phyloP scores from a whole-genome alignment of 306 rosid species.

The Hippophae tibetana region DNA sequence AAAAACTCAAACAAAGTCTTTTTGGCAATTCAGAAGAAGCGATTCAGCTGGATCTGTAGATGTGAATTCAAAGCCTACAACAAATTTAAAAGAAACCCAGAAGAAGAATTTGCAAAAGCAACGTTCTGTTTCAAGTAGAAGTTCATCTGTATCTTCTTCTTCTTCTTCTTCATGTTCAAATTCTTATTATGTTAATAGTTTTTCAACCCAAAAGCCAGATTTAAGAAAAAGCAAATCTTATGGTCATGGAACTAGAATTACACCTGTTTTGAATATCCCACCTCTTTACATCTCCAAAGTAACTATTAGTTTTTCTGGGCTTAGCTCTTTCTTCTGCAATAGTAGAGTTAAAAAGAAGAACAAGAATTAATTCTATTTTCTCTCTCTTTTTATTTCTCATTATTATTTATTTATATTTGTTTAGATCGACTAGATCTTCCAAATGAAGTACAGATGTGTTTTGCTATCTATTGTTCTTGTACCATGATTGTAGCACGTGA shows the following conservation, averaged over 20 bases:
- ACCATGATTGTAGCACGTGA: too few species aligned
- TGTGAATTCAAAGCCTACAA: conserved; percentile 29
- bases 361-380: conserved; percentile 21
- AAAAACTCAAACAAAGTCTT: conserved; percentile 36
- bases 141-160: too few species aligned
- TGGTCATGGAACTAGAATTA: conserved; percentile 59
- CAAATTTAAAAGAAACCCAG: conserved; percentile 25
- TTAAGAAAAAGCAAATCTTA: conserved; percentile 41
- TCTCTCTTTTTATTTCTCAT: not conserved
- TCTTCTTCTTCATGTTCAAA: too few species aligned
- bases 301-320: conserved; percentile 66
- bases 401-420: too few species aligned
- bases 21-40: conserved; percentile 90
- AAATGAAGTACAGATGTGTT: too few species aligned
- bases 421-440: too few species aligned
- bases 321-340: conserved; percentile 71
- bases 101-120: conserved; percentile 64
- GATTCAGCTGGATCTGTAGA: conserved; percentile 72
- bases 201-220: conserved; percentile 31
- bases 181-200: too few species aligned
- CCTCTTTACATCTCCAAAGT: conserved; percentile 79
- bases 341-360: conserved; percentile 46
- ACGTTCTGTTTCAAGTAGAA: conserved; percentile 24
- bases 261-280: conserved; percentile 82
- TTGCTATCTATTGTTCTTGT: too few species aligned